Base-by-base conservation (phyloP, 2,329 filamentous ascomycete genomes). In the Dactylellina sp. region DNA sequence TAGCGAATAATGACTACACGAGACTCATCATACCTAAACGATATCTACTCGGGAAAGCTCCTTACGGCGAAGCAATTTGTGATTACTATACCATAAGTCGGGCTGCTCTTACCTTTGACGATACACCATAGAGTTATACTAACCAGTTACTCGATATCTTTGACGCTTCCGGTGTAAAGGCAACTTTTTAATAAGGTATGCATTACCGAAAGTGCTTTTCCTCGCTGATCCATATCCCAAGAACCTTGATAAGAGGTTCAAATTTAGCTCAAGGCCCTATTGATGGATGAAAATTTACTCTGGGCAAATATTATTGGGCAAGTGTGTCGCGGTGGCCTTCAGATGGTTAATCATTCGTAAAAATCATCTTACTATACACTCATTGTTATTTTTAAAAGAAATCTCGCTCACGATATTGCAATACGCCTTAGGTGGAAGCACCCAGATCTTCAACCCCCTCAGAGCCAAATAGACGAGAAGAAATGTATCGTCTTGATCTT, bases 91-190 rank as follows among this genome's bases (percentile, higher is more conserved):
- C 78, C 3, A 60, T 75, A 0, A 79, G 80, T 14, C 78, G 79
- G n/a, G 78, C 86, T 1, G 84, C 85, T 0, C 81, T 86, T n/a
- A 84, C 85, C 1, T 86, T 84, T 72, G 85, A 86, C 62, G 85
- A 86, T 60, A 85, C 85, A 0, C 85, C 85, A 0, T 85, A 83
- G 70, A 78, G 81, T 61, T 86, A 84, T 77, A 87, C 85, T 0
- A 81, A 79, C 1, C 80, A 81, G 49, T 80, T 87, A 1, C 80
- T 87, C n/a, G 84, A 86, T 76, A 84, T 83, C 14, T 81, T 87
- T 16, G 81, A 85, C 76, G 78, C 78, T 2, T 82, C 82, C 5
- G 82, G 81, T 6, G 84, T 83, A 44, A 86, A 85, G 78, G 85
- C 82, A 4, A 87, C 84, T 86, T 86, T 79, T 86, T 86, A 80